A percentile compares a stretch with the other conserved stretches of the same genome.
phyloP scores from a whole-genome alignment of 2,329 filamentous ascomycete species.

The Salinomyces thailandicus region DNA sequence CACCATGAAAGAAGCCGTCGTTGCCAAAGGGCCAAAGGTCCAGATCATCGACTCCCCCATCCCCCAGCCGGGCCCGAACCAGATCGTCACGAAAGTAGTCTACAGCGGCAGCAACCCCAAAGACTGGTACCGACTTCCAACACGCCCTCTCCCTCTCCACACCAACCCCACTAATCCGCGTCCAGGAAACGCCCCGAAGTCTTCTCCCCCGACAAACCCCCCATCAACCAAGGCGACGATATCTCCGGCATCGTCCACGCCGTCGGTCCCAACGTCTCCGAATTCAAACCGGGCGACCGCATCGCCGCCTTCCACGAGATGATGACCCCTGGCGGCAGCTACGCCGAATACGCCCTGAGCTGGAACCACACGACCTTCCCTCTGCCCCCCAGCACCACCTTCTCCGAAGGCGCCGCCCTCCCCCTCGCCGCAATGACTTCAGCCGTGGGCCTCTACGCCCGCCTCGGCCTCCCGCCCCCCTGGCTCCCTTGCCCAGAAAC shows the following conservation, averaged over 20 bases:
- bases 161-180: neutral
- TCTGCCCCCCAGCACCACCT: slow-evolving; percentile 34
- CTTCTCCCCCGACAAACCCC: slow-evolving; percentile 6
- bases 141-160: neutral
- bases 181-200: slow-evolving; percentile 8
- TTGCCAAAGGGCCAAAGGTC: slow-evolving; percentile 25
- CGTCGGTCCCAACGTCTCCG: slow-evolving; percentile 45
- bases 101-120: slow-evolving; percentile 25
- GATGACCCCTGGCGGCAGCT: slow-evolving; percentile 41
- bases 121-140: slow-evolving; percentile 15
- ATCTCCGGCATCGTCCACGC: slow-evolving; percentile 38
- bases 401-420: slow-evolving; percentile 33
- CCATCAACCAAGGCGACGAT: slow-evolving; percentile 26
- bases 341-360: slow-evolving; percentile 51
- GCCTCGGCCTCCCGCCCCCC: slow-evolving; percentile 33
- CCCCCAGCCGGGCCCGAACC: slow-evolving; percentile 28
- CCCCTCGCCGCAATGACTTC: slow-evolving; percentile 39
- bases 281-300: slow-evolving; percentile 48
- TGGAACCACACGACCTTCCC: slow-evolving; percentile 48
- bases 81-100: slow-evolving; percentile 25
- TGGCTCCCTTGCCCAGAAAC: slow-evolving; percentile 22
- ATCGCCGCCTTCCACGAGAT: slow-evolving; percentile 48
- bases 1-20: slow-evolving; percentile 29
- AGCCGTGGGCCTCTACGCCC: slow-evolving; percentile 34
- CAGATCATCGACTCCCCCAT: slow-evolving; percentile 32